Percentiles rank a stretch among this genome's conserved stretches.
Conservation (phyloP, 148 eudicot species). For the Nyssa sinensis region DNA sequence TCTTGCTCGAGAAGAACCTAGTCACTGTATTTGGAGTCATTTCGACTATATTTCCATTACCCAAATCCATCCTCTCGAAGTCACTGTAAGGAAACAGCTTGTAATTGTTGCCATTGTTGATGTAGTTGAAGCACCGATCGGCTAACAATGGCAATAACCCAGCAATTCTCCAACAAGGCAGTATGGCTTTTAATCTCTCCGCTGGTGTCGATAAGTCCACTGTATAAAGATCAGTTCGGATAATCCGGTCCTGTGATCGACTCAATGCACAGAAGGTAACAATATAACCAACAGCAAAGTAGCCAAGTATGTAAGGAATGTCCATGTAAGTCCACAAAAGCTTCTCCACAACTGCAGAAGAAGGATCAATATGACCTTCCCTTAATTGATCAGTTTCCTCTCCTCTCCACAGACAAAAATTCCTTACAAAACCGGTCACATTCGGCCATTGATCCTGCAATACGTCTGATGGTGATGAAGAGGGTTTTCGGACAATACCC, state of each 20-base stretch:
- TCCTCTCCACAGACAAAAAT: slow-evolving; percentile 77
- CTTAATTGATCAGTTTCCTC: slow-evolving; percentile 64
- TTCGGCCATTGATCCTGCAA: slow-evolving; percentile 72
- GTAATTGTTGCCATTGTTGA: slow-evolving; percentile 8
- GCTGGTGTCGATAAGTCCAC: slow-evolving; percentile 55
- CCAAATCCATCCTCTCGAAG: slow-evolving; percentile 42
- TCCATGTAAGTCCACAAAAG: slow-evolving; percentile 60
- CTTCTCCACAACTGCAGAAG: slow-evolving; percentile 48
- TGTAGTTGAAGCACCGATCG: slow-evolving; percentile 37
- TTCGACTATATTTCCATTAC: slow-evolving; percentile 47
- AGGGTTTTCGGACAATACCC: slow-evolving; percentile 49
- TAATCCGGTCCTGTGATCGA: slow-evolving; percentile 35
- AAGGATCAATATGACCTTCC: slow-evolving; percentile 49
- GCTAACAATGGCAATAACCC: slow-evolving; percentile 64
- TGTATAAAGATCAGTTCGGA: slow-evolving; percentile 60
- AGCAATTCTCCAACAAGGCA: slow-evolving; percentile 83
- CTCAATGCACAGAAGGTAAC: slow-evolving; percentile 78
- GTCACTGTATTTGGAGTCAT: slow-evolving; percentile 51
- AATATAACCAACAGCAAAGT: slow-evolving; percentile 63
- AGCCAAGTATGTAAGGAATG: slow-evolving; percentile 73
- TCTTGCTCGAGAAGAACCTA: slow-evolving; percentile 42
- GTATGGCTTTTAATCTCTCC: slow-evolving; percentile 55
- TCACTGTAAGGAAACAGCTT: slow-evolving; percentile 43
- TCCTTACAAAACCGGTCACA: slow-evolving; percentile 53
- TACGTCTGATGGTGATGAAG: slow-evolving; percentile 7